These are phyloP conservation scores for Lithospermum erythrorhizon DNA, from an alignment of 257 asterid genomes.

Conservation along the genomic window DNA sequence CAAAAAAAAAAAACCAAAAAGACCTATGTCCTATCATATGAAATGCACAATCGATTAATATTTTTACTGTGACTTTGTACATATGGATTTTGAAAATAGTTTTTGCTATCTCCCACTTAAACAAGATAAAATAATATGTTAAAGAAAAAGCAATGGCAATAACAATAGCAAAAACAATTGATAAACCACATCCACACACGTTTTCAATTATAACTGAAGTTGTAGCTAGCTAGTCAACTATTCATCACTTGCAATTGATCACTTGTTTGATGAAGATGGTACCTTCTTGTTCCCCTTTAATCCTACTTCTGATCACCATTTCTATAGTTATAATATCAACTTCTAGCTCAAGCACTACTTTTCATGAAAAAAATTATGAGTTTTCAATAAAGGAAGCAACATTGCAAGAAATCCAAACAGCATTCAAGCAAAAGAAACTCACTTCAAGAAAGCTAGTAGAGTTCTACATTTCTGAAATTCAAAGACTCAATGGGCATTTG, in stretches of 20 bases:
- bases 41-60: no score
- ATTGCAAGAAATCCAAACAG: slow-evolving; percentile 21
- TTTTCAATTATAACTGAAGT: no score
- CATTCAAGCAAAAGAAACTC: slow-evolving; percentile 23
- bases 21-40: no score
- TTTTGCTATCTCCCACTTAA: no score
- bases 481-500: slow-evolving; percentile 36
- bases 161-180: no score
- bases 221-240: background rate
- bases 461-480: slow-evolving; percentile 36
- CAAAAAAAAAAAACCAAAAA: no score
- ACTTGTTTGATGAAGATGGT: background rate
- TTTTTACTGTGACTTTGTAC: no score
- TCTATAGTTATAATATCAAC: background rate
- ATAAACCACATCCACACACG: no score
- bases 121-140: no score
- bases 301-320: background rate
- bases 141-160: no score
- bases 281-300: background rate
- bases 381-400: slow-evolving; percentile 32
- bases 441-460: slow-evolving; percentile 34
- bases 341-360: background rate
- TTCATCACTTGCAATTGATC: background rate
- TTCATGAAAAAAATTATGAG: background rate
- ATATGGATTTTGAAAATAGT: no score